Evolutionary conservation across 306 rosid species (phyloP).

Genomic region (Ceratonia siliqua): DNA sequence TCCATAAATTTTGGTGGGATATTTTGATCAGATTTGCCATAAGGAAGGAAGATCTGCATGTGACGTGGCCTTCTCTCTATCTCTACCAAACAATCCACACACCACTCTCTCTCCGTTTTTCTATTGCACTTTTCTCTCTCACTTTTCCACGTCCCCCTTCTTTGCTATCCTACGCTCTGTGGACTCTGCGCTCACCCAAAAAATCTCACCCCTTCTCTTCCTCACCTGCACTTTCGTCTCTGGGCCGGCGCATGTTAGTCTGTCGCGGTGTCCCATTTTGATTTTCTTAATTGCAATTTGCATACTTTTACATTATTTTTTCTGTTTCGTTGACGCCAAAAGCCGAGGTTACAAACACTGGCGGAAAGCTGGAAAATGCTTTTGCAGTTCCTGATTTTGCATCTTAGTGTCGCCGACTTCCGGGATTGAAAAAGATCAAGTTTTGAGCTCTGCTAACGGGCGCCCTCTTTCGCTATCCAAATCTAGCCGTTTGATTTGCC

Average conservation of each 20-base stretch:
- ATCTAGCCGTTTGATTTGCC: conserved; percentile 10
- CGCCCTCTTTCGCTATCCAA: conserved; percentile 39
- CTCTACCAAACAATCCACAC: conserved; percentile 57
- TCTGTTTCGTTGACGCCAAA: neutral
- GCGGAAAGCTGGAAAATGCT: neutral
- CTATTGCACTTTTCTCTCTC: neutral
- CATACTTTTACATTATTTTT: no score
- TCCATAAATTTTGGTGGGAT: neutral
- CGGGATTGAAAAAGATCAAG: neutral
- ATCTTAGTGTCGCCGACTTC: neutral
- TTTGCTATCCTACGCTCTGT: neutral
- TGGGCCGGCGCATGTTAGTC: conserved; percentile 39
- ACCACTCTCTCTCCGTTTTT: neutral
- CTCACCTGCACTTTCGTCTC: neutral
- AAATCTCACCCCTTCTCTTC: neutral
- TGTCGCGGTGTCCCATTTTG: neutral
- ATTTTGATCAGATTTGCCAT: neutral
- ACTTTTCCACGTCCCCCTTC: conserved; percentile 40
- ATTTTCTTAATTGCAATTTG: neutral
- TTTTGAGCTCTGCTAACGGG: conserved; percentile 36
- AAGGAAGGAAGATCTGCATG: conserved; percentile 14
- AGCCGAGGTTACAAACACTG: neutral
- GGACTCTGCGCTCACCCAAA: neutral
- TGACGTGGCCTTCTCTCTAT: conserved; percentile 61
- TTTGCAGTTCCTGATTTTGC: neutral